Conservation (phyloP, 2,329 filamentous ascomycete genomes). For the Stemphylium lycopersici region DNA sequence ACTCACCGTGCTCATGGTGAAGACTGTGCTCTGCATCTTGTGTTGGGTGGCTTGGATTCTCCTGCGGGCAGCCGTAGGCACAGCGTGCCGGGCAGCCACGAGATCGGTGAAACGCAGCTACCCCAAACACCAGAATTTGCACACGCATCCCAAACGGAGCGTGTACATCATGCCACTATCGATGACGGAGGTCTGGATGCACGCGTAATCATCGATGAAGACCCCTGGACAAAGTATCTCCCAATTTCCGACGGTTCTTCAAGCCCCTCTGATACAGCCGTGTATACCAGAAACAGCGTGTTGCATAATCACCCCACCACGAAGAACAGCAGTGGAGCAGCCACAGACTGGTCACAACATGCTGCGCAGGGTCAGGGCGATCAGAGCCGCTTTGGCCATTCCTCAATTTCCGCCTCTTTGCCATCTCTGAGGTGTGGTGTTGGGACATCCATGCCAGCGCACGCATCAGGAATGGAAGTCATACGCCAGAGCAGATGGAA, state of each 20-base stretch:
- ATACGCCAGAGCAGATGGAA: background rate
- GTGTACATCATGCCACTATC: slow-evolving; percentile 15
- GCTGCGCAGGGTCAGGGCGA: slow-evolving; percentile 31
- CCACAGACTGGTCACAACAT: slow-evolving; percentile 34
- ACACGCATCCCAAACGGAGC: slow-evolving; percentile 11
- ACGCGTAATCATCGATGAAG: slow-evolving; percentile 33
- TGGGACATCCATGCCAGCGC: slow-evolving; percentile 1
- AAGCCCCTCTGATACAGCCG: slow-evolving; percentile 20
- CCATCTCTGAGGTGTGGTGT: slow-evolving; percentile 24
- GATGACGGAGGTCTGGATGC: slow-evolving; percentile 7
- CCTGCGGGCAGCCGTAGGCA: slow-evolving; percentile 6
- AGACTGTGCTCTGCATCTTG: slow-evolving; percentile 25
- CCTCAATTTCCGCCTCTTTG: slow-evolving; percentile 33
- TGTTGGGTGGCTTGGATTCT: slow-evolving; percentile 21
- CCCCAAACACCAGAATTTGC: slow-evolving; percentile 20
- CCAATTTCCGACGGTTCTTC: slow-evolving; percentile 28
- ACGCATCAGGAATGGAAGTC: background rate
- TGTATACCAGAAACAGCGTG: slow-evolving; percentile 19
- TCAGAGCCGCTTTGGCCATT: slow-evolving; percentile 22
- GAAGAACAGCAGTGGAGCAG: slow-evolving; percentile 16
- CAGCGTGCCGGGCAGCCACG: slow-evolving; percentile 10
- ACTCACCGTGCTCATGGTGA: slow-evolving; percentile 21
- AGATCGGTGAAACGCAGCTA: slow-evolving; percentile 21
- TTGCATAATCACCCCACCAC: slow-evolving; percentile 22
- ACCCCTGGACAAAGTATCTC: slow-evolving; percentile 36